phyloP scores from a whole-genome alignment of 768 basidiomycete genomes.

The Strobilomyces dryophilus region DNA sequence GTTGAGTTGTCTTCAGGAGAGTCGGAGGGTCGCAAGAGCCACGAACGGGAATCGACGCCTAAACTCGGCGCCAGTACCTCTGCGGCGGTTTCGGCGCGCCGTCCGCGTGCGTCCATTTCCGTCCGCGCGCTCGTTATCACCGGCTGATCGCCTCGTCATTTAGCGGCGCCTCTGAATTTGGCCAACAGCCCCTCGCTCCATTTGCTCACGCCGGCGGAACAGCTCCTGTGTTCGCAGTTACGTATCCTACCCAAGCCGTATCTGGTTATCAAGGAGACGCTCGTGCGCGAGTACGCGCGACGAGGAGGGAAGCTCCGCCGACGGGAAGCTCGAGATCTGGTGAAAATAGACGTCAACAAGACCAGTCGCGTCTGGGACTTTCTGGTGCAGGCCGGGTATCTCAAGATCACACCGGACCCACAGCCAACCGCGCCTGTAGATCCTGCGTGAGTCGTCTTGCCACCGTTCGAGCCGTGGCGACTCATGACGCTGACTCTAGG shows the following conservation, averaged over 20 bases:
- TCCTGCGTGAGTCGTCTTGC: slow-evolving; percentile 29
- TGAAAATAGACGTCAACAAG: slow-evolving; percentile 93
- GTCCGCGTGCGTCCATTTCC: slow-evolving; percentile 34
- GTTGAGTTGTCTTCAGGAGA: slow-evolving; percentile 28
- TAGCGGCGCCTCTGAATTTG: slow-evolving; percentile 75
- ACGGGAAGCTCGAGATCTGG: slow-evolving; percentile 83
- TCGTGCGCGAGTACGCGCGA: slow-evolving; percentile 89
- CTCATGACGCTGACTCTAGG: slow-evolving; percentile 7
- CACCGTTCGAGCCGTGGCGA: not conserved
- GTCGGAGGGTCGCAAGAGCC: slow-evolving; percentile 50
- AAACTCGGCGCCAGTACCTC: slow-evolving; percentile 36
- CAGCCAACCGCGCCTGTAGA: slow-evolving; percentile 33
- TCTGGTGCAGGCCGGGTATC: slow-evolving; percentile 78
- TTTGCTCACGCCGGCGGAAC: slow-evolving; percentile 84
- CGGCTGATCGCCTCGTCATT: slow-evolving; percentile 1
- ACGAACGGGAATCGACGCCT: slow-evolving; percentile 61
- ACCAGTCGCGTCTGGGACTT: slow-evolving; percentile 93
- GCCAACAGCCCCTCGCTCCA: slow-evolving; percentile 88
- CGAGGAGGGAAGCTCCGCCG: slow-evolving; percentile 84
- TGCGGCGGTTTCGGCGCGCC: slow-evolving; percentile 37
- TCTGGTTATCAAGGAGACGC: slow-evolving; percentile 91
- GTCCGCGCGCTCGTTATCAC: not conserved
- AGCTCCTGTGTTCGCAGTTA: slow-evolving; percentile 80
- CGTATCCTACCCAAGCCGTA: slow-evolving; percentile 95
- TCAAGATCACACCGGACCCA: slow-evolving; percentile 62